These are phyloP conservation scores for Fusarium sp. DNA, from an alignment of 2,329 filamentous ascomycete genomes.

Conservation along the genomic window DNA sequence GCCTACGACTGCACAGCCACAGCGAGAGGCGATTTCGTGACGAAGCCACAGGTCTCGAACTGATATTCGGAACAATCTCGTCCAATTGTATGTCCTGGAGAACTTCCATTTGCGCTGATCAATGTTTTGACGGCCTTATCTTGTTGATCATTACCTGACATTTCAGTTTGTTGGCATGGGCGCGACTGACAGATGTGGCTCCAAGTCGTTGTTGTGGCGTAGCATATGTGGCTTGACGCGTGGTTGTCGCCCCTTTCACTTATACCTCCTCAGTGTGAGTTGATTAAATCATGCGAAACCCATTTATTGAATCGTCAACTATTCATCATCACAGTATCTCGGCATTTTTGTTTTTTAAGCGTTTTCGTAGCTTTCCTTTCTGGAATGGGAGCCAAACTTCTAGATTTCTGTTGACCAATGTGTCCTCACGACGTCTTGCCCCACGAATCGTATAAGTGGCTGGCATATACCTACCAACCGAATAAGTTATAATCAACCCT, in stretches of 20 bases:
- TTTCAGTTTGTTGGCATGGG: neutral
- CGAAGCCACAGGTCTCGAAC: slow-evolving; percentile 37
- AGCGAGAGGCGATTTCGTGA: slow-evolving; percentile 28
- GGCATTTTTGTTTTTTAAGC: neutral
- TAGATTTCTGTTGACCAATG: neutral
- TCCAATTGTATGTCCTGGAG: slow-evolving; percentile 11
- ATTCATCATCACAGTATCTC: neutral
- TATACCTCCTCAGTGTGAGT: neutral
- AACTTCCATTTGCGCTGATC: slow-evolving; percentile 14
- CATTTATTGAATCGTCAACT: slow-evolving; percentile 1
- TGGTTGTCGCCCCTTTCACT: slow-evolving; percentile 30
- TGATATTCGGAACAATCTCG: slow-evolving; percentile 1
- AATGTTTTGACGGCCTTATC: slow-evolving; percentile 17
- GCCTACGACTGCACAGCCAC: slow-evolving; percentile 33
- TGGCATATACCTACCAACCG: slow-evolving; percentile 14
- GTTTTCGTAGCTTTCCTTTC: neutral
- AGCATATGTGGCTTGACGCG: slow-evolving; percentile 36
- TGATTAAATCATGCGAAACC: slow-evolving; percentile 4
- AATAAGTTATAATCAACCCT: slow-evolving; percentile 23
- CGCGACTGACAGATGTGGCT: slow-evolving; percentile 3
- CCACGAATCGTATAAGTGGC: slow-evolving; percentile 13
- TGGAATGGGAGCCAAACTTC: slow-evolving; percentile 9
- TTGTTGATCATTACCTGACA: slow-evolving; percentile 36
- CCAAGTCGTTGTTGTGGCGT: slow-evolving; percentile 16
- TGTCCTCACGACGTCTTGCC: slow-evolving; percentile 17